Evolutionary conservation across 163 green algal genomes (phyloP), one percentile per base, ranked within the genome.

Genomic region (Coccomyxa subellipsoidea): DNA sequence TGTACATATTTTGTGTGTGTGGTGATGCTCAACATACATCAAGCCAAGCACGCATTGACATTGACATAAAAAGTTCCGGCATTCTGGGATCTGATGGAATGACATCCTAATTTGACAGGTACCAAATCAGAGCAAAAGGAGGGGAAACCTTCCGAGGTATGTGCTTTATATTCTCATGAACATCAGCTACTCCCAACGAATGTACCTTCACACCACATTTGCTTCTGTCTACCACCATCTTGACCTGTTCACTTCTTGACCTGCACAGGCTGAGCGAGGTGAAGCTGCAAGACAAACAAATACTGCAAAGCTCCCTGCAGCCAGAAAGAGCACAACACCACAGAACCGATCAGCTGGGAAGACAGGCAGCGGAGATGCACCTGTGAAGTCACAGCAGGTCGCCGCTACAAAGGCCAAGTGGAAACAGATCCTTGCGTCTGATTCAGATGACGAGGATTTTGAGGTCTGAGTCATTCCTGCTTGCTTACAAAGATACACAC

Each of bases 371-470:
- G 15, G 47, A 59, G 23, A 12, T 59, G 21, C 47, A 7, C 23
- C 6, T 66, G 69, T 36, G 31, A 54, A 76, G 80, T 34, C 31
- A 53, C 12, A 77, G 69, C 40, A 66, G 29, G 12, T n/a, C 47
- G 80, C 37, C 38, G 31, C 54, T 59, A 66, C 3, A 37, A 84
- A 76, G 34, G 54, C 36, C 72, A 87, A 84, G 39, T 18, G 70
- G 8, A 84, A 80, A 78, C 25, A 78, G 15, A 40, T 84, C 12
- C 25, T 87, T 38, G 77, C 84, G 32, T 82, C 80, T 72, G 69
- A 83, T 54, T 83, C 79, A 34, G 82, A 86, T 69, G 80, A 79
- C 53, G n/a, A n/a, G n/a, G 83, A 87, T 35, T 83, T 83, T 36
- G 35, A 85, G 76, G 72, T 71, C 35, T 40, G 72, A 6, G 15